These are phyloP conservation scores for Stachybotrys chlorohalonatus DNA, from an alignment of 2,329 filamentous ascomycete species.

Conservation along the genomic window DNA sequence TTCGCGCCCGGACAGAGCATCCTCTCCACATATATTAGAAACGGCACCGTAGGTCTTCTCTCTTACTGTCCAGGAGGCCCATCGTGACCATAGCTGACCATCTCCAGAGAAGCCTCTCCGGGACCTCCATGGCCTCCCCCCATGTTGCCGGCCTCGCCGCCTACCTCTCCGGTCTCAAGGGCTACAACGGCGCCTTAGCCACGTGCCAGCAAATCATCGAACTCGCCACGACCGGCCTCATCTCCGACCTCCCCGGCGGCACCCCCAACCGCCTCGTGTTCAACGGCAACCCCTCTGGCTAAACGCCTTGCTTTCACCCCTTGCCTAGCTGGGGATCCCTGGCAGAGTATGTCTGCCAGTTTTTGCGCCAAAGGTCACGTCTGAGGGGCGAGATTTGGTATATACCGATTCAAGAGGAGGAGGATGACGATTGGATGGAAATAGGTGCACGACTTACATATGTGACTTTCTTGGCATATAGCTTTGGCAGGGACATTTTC, in stretches of 20 bases:
- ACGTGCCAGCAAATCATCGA: slow-evolving; percentile 37
- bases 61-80: not conserved
- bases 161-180: slow-evolving; percentile 54
- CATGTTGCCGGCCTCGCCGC: slow-evolving; percentile 85
- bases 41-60: slow-evolving; percentile 1
- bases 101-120: slow-evolving; percentile 56
- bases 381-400: no score
- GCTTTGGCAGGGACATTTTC: no score
- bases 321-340: no score
- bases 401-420: no score
- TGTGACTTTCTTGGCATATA: no score
- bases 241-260: slow-evolving; percentile 68
- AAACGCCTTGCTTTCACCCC: no score
- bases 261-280: slow-evolving; percentile 73
- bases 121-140: slow-evolving; percentile 91
- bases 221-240: slow-evolving; percentile 60
- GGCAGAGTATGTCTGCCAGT: no score
- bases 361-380: no score
- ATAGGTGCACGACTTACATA: no score
- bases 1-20: slow-evolving; percentile 29
- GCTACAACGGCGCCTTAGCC: slow-evolving; percentile 28
- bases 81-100: not conserved
- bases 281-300: slow-evolving; percentile 25
- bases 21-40: slow-evolving; percentile 20
- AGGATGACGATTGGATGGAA: no score